A percentile compares a stretch with the other conserved stretches of the same genome.
Conservation (phyloP, 164 flowering plant genomes). For the Sextonia rubra region DNA sequence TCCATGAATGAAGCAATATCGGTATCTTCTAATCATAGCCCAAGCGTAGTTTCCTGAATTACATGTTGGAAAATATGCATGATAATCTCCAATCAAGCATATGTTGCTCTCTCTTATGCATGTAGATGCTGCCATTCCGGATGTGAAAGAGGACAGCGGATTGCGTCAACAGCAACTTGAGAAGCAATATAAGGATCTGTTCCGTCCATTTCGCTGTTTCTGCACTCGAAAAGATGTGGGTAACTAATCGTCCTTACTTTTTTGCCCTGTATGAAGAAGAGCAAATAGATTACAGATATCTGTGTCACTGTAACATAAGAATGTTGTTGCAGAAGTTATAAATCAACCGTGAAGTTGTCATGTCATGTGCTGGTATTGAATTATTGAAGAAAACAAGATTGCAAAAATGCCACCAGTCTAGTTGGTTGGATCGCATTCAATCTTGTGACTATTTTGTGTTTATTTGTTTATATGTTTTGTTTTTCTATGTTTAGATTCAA, state of each 20-base stretch:
- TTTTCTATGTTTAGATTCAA: slow-evolving; percentile 32
- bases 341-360: neutral
- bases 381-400: too few species aligned
- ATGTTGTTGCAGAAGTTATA: neutral
- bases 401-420: too few species aligned
- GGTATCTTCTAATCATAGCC: too few species aligned
- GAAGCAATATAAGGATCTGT: slow-evolving; percentile 29
- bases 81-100: neutral
- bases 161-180: neutral
- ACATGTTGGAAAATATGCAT: neutral
- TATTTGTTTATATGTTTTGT: neutral
- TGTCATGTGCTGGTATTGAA: neutral
- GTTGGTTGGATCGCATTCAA: too few species aligned
- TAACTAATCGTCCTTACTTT: neutral
- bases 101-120: slow-evolving; percentile 4
- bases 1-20: too few species aligned
- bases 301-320: neutral
- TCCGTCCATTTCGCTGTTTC: slow-evolving; percentile 49
- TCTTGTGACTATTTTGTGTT: neutral
- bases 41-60: too few species aligned
- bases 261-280: too few species aligned
- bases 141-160: slow-evolving; percentile 4
- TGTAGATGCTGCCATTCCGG: slow-evolving; percentile 11
- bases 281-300: neutral
- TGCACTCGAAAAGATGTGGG: slow-evolving; percentile 56